Percentiles rank a stretch among this genome's conserved stretches.
Evolutionary conservation across 768 basidiomycete genomes (phyloP).

Genomic region (Cubamyces lactineus): DNA sequence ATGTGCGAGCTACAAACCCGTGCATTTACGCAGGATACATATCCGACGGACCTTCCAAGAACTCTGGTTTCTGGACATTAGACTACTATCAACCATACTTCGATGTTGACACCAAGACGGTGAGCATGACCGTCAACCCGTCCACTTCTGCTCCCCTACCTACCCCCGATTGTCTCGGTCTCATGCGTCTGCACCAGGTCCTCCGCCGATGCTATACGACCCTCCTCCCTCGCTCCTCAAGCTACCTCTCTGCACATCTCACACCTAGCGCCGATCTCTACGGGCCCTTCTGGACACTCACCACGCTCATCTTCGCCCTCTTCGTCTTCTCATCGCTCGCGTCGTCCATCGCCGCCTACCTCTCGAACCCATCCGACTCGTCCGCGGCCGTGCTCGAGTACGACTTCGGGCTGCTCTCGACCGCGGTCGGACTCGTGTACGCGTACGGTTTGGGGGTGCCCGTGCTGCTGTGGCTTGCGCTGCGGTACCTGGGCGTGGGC

Average conservation of each 20-base stretch:
- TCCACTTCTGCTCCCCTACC: slow-evolving; percentile 5
- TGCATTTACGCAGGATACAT: slow-evolving; percentile 57
- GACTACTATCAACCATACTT: slow-evolving; percentile 91
- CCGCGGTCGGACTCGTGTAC: slow-evolving; percentile 85
- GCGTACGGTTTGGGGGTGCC: slow-evolving; percentile 85
- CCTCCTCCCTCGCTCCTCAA: slow-evolving; percentile 69
- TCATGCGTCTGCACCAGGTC: slow-evolving; percentile 48
- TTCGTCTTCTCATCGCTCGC: slow-evolving; percentile 94
- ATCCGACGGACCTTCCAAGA: slow-evolving; percentile 53
- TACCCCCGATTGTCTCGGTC: slow-evolving; percentile 15
- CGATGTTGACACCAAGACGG: slow-evolving; percentile 83
- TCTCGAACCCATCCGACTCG: slow-evolving; percentile 55
- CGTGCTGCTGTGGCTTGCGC: slow-evolving; percentile 77
- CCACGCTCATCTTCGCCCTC: slow-evolving; percentile 90
- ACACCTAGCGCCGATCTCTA: slow-evolving; percentile 73
- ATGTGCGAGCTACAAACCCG: neutral
- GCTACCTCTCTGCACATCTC: slow-evolving; percentile 65
- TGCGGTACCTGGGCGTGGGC: slow-evolving; percentile 85
- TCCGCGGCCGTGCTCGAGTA: slow-evolving; percentile 60
- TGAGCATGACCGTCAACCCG: slow-evolving; percentile 32
- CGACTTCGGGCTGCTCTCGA: slow-evolving; percentile 83
- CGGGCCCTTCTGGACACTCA: slow-evolving; percentile 97
- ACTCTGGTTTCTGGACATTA: slow-evolving; percentile 72
- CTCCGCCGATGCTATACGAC: slow-evolving; percentile 77
- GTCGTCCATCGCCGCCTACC: slow-evolving; percentile 84